These are phyloP conservation scores for Neonectria magnoliae DNA, from an alignment of 2,329 filamentous ascomycete species.

Conservation along the genomic window DNA sequence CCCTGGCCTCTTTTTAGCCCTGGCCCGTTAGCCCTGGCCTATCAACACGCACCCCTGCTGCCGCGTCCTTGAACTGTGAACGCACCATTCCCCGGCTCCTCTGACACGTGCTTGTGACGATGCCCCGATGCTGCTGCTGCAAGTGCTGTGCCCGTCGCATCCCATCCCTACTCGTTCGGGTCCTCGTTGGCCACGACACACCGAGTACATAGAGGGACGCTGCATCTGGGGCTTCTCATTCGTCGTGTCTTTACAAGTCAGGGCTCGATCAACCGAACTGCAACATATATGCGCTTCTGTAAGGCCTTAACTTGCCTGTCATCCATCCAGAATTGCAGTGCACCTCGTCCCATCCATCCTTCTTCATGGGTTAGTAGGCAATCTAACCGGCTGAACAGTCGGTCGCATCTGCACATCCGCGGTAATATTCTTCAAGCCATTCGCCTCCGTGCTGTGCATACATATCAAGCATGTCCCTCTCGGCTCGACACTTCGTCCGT, in stretches of 20 bases:
- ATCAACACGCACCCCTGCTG: constrained; percentile 7
- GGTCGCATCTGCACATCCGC: not conserved
- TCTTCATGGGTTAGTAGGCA: not conserved
- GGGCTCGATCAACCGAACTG: not conserved
- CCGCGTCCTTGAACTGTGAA: constrained; percentile 5
- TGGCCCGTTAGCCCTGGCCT: constrained; percentile 8
- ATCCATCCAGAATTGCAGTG: not conserved
- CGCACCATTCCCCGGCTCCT: constrained; percentile 34
- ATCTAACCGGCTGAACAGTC: not conserved
- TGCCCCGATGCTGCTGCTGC: not conserved
- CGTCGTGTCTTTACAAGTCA: not conserved
- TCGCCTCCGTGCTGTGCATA: not conserved
- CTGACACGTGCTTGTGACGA: constrained; percentile 42
- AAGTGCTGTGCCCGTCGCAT: not conserved
- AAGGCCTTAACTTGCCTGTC: not conserved
- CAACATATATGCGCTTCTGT: not conserved
- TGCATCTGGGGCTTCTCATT: not conserved
- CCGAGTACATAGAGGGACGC: not conserved
- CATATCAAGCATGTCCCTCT: not conserved
- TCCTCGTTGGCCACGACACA: no score
- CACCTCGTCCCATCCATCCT: not conserved
- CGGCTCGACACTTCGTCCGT: no score
- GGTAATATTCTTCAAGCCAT: not conserved
- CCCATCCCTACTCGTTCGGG: not conserved
- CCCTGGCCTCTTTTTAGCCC: constrained; percentile 9